Evolutionary conservation across 2,329 filamentous ascomycete genomes (phyloP), one percentile per base, ranked within the genome.

Genomic region (Penicillium sp.): DNA sequence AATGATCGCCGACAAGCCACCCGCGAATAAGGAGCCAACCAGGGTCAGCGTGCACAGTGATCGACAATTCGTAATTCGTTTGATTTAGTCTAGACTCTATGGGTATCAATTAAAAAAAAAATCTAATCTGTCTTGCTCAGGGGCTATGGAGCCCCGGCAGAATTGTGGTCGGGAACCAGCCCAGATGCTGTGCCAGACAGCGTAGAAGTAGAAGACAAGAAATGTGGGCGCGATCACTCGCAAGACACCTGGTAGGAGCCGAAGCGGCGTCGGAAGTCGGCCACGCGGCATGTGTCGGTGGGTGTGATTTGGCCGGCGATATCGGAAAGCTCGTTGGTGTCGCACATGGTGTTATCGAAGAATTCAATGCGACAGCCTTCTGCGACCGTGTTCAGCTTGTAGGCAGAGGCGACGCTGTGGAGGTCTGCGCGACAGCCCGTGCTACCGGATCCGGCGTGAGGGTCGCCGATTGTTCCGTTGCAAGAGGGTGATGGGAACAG

Each of bases 261-360:
- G 39, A 56, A 63, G n/a, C 58, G 60, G 5, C 53, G 55, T 8
- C 45, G 42, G 9, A 49, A 22, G 18, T 32, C 46, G 2, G 60
- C 53, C 16, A 57, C 43, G 21, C 39, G 60, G 43, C 63, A 65
- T 6, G 34, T 44, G 10, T 57, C 56, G 5, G 51, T 44, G 29
- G 45, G 42, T 13, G 38, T 54, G 34, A 55, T 46, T 10, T 58
- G 52, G 5, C 55, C 59, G 2, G 60, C 54, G 16, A 63, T 16
- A 21, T 60, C 60, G 10, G 54, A 57, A n/a, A 55, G 49, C 43
- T 63, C 60, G 31, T 40, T 47, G 39, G 40, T 36, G n/a, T 65
- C 63, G 53, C 63, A 65, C 63, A 65, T 65, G 13, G 63, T 65
- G 44, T 65, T 65, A 24, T 65, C 62, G 31, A 56, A 65, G 34